These are phyloP conservation scores for Penicillium ucsense DNA, from an alignment of 495 filamentous ascomycete species.

Conservation along the genomic window DNA sequence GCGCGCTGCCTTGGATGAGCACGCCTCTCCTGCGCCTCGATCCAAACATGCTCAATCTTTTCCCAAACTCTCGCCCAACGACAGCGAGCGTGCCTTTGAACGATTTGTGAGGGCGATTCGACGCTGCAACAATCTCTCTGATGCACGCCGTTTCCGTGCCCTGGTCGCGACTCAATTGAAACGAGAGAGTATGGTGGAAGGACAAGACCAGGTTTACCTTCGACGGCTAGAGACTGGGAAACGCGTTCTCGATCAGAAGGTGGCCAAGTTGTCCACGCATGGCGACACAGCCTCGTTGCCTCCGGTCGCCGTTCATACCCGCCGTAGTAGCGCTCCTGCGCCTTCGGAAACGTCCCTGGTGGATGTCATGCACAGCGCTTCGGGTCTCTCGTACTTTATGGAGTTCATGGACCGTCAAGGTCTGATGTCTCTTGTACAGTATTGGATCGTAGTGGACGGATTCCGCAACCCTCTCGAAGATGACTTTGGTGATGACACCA, in stretches of 20 bases:
- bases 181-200: constrained; percentile 66
- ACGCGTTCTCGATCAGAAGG: constrained; percentile 78
- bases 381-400: constrained; percentile 96
- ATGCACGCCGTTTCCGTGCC: constrained; percentile 83
- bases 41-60: constrained; percentile 51
- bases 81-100: constrained; percentile 89
- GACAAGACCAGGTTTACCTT: constrained; percentile 75
- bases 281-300: constrained; percentile 34
- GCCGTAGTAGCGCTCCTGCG: constrained; percentile 36
- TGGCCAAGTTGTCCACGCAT: constrained; percentile 67
- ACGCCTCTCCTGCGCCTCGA: constrained; percentile 76
- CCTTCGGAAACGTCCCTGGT: constrained; percentile 63
- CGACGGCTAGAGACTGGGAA: constrained; percentile 88
- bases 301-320: constrained; percentile 26
- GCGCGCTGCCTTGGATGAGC: constrained; percentile 86
- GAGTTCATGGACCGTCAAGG: constrained; percentile 94
- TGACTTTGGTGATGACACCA: constrained; percentile 62
- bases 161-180: constrained; percentile 90
- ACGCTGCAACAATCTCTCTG: constrained; percentile 83
- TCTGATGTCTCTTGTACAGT: constrained; percentile 86
- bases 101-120: constrained; percentile 85
- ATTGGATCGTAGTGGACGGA: constrained; percentile 97
- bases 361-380: constrained; percentile 77
- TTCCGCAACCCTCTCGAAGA: constrained; percentile 94
- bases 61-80: constrained; percentile 55